Percentiles rank a stretch among this genome's conserved stretches.
Conservation (phyloP, 768 basidiomycete species). For the Leucosporidium scottii region DNA sequence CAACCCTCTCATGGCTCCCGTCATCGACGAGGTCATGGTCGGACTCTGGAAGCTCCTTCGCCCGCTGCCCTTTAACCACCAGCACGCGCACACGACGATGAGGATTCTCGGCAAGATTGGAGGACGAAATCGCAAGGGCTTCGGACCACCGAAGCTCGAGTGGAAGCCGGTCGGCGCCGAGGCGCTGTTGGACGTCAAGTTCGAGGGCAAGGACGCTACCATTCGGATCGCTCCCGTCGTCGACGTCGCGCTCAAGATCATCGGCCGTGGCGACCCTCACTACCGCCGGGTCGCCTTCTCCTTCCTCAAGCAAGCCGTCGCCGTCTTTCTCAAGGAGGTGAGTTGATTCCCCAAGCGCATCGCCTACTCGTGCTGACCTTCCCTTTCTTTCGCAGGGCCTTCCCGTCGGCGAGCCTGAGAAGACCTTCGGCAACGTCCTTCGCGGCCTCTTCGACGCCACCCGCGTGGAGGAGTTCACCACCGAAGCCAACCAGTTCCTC, state of each 20-base stretch:
- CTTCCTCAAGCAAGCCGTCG: constrained; percentile 59
- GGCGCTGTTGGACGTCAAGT: constrained; percentile 64
- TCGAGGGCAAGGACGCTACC: constrained; percentile 57
- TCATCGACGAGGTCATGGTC: constrained; percentile 87
- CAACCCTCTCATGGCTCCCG: constrained; percentile 87
- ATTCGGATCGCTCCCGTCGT: constrained; percentile 62
- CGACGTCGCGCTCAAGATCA: constrained; percentile 56
- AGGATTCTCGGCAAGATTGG: constrained; percentile 95
- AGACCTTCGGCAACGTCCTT: constrained; percentile 61
- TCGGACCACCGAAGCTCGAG: constrained; percentile 67
- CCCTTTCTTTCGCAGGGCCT: constrained; percentile 51
- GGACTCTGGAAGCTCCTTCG: constrained; percentile 85
- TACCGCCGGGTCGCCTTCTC: constrained; percentile 46
- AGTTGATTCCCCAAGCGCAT: constrained; percentile 11
- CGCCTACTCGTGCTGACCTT: constrained; percentile 1
- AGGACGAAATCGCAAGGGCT: constrained; percentile 79
- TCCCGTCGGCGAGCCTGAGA: constrained; percentile 63
- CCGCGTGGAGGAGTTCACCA: constrained; percentile 60
- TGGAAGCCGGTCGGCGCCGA: constrained; percentile 65
- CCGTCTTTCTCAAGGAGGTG: constrained; percentile 72
- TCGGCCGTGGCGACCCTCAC: constrained; percentile 48
- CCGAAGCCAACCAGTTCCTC: constrained; percentile 63
- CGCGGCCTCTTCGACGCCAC: constrained; percentile 73
- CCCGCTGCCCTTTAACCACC: constrained; percentile 75
- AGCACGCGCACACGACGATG: constrained; percentile 86